phyloP scores from a whole-genome alignment of 805 yeast species.

The Yarrowia osloensis region DNA sequence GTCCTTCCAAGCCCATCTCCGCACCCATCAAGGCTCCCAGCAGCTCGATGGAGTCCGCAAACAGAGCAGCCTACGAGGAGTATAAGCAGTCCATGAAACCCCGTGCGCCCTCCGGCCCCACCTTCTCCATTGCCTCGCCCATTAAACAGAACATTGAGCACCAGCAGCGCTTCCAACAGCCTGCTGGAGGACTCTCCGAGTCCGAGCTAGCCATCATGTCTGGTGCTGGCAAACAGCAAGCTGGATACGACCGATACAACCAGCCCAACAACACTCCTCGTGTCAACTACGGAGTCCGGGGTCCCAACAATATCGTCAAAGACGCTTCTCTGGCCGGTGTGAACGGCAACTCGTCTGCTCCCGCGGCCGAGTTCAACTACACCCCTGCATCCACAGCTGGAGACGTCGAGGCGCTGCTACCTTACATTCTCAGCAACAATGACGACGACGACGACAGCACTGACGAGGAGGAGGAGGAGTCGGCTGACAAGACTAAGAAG shows the following conservation, averaged over 20 bases:
- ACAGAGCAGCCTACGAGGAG: constrained; percentile 28
- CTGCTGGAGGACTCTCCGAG: constrained; percentile 14
- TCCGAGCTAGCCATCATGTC: constrained; percentile 14
- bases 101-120: background rate
- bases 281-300: background rate
- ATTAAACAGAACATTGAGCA: constrained; percentile 10
- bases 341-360: constrained; percentile 4
- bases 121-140: constrained; percentile 9
- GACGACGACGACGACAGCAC: constrained; percentile 11
- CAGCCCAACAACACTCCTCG: background rate
- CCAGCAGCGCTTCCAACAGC: constrained; percentile 9
- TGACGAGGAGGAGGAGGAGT: background rate
- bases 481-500: background rate
- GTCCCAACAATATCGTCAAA: background rate
- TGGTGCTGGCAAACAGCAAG: constrained; percentile 6
- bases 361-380: constrained; percentile 19
- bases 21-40: background rate
- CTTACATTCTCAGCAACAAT: constrained; percentile 22
- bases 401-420: constrained; percentile 3
- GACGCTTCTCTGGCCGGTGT: constrained; percentile 24
- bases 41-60: constrained; percentile 7
- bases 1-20: background rate
- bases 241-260: background rate
- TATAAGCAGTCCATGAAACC: constrained; percentile 27
- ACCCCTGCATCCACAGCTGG: constrained; percentile 18